Base-by-base conservation (phyloP, 163 green algal genomes). In the Scenedesmus sp. region DNA sequence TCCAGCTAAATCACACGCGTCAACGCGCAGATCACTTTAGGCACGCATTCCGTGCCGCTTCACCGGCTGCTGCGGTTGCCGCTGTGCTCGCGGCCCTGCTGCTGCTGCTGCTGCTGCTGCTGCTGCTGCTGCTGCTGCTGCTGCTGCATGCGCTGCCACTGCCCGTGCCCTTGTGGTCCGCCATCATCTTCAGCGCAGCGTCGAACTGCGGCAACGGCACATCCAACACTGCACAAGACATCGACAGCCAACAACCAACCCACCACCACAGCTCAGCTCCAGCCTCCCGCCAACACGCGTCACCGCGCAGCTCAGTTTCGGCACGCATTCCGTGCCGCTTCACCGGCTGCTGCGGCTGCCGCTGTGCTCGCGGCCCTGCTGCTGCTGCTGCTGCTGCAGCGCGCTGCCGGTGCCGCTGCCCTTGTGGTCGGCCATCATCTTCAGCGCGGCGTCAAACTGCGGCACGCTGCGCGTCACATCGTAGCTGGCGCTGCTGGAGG, bases 391-490 rank as follows among this genome's bases (percentile, higher is more conserved):
- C 70, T n/a, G n/a, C n/a, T n/a, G n/a, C n/a, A 56, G 73, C 13
- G 73, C 73, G 22, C 70, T 80, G n/a, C 35, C 79, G 33, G 42
- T 70, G 56, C 56, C 56, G 20, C 30, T 70, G 0, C 56, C 51
- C 85, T 85, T 85, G 70, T 84, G 85, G 3, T 18, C 61, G 30
- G 79, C 22, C 72, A 90, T 79, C 72, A 90, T 90, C 30, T 85
- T 56, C 0, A 90, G 49, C 6, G 73, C 76, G 33, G 76, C 73
- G 44, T 90, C 86, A 37, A 86, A 90, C 30, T 85, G 72, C 0
- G 44, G 73, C 12, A 68, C 86, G 10, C 30, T 51, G 26, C 87
- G 76, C 13, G 53, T 85, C 40, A 81, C 59, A 37, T 91, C 87
- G 43, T 91, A 91, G 51, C 87, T 91, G 10, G 78, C 78, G 37